Conservation (phyloP, 768 basidiomycete species). For the Lactifluus echinatus region DNA sequence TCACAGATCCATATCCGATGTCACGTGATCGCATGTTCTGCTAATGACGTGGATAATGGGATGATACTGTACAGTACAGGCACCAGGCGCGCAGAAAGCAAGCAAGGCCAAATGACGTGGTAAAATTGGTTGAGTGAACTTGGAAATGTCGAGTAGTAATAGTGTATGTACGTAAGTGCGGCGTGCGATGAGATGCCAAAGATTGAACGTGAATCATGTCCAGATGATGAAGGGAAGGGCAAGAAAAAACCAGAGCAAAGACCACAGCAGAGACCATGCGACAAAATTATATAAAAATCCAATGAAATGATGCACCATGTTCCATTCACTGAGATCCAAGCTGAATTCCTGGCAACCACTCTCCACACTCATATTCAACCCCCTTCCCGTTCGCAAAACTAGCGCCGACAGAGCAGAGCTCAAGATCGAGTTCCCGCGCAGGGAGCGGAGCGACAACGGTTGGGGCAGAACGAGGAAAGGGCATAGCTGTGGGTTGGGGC, state of each 20-base stretch:
- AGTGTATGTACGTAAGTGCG: conserved; percentile 3
- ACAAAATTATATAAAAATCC: background rate
- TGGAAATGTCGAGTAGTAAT: conserved; percentile 7
- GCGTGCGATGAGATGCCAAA: conserved; percentile 4
- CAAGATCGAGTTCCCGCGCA: conserved; percentile 23
- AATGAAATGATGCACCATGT: background rate
- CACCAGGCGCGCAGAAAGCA: background rate
- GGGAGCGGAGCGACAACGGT: conserved; percentile 16
- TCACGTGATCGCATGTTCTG: background rate
- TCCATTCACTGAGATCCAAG: conserved; percentile 4
- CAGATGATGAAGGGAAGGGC: background rate
- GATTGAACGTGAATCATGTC: conserved; percentile 1
- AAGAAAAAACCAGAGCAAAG: conserved; percentile 1
- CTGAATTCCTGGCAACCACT: conserved; percentile 20
- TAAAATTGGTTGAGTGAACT: background rate
- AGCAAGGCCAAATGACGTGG: background rate
- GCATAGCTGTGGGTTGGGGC: conserved; percentile 15
- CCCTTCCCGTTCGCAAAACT: background rate
- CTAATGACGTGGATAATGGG: background rate
- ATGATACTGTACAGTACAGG: too few relatives aligned
- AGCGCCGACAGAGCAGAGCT: conserved; percentile 20
- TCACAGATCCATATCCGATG: too few relatives aligned
- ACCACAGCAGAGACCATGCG: conserved; percentile 2
- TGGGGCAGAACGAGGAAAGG: conserved; percentile 15
- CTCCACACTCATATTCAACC: conserved; percentile 13